phyloP scores from a whole-genome alignment of 202 grass and related monocot species.

The Musa balbisiana region DNA sequence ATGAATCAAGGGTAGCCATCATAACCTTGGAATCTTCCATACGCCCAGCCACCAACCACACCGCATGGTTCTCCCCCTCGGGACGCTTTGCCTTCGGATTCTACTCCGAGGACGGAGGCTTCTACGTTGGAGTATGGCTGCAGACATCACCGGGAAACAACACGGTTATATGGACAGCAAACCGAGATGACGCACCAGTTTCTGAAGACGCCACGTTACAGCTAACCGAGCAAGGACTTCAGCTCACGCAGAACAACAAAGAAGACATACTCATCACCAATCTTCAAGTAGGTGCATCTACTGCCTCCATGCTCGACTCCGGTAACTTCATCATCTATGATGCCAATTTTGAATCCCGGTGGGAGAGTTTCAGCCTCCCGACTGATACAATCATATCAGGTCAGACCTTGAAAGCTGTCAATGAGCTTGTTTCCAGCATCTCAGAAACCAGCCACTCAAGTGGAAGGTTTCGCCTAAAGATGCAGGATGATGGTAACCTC shows the following conservation, averaged over 20 bases:
- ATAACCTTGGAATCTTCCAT: conserved; percentile 19
- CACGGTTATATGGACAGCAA: conserved; percentile 34
- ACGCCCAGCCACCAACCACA: background rate
- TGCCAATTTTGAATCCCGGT: background rate
- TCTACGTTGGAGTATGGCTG: conserved; percentile 37
- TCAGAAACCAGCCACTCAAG: conserved; percentile 17
- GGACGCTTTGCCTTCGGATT: conserved; percentile 38
- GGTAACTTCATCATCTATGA: conserved; percentile 35
- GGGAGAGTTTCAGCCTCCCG: conserved; percentile 20
- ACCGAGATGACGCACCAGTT: conserved; percentile 17
- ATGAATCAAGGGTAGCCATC: too few species aligned
- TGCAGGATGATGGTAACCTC: conserved; percentile 39
- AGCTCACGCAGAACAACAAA: conserved; percentile 6
- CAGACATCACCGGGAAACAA: conserved; percentile 4
- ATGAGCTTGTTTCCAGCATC: conserved; percentile 33
- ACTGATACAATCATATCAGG: conserved; percentile 35
- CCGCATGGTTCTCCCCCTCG: conserved; percentile 27
- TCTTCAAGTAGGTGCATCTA: background rate
- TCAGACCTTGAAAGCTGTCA: conserved; percentile 14
- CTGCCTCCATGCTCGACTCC: conserved; percentile 26
- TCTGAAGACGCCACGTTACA: conserved; percentile 1
- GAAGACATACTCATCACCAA: background rate
- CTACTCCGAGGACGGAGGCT: conserved; percentile 29
- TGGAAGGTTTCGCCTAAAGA: conserved; percentile 36
- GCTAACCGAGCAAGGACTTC: conserved; percentile 23